phyloP scores from a whole-genome alignment of 2,329 filamentous ascomycete genomes.

The Apiospora rasikravindrae region DNA sequence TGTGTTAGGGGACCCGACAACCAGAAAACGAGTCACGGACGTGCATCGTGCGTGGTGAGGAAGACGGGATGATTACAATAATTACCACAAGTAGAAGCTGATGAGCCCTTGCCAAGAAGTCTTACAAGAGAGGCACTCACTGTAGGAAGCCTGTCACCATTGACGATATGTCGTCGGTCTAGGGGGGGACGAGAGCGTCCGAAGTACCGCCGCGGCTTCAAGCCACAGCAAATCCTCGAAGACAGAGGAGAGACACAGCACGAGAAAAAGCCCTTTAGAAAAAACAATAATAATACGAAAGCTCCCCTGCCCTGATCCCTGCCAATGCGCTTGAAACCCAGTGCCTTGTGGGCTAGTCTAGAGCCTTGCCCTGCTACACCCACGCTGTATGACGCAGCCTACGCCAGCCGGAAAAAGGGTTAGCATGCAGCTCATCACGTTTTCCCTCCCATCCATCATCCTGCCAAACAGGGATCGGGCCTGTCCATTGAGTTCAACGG shows the following conservation, averaged over 20 bases:
- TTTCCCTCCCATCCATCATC: neutral
- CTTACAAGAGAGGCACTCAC: neutral
- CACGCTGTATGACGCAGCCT: neutral
- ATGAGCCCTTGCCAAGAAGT: neutral
- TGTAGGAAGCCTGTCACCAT: neutral
- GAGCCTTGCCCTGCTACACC: conserved; percentile 10
- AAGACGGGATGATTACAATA: neutral
- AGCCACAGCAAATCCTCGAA: conserved; percentile 1
- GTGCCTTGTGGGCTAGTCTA: neutral
- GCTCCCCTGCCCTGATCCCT: neutral
- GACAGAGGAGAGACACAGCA: neutral
- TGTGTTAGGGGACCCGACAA: neutral
- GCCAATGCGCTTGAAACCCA: neutral
- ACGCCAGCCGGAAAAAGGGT: conserved; percentile 1
- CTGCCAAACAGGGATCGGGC: conserved; percentile 16
- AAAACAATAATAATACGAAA: neutral
- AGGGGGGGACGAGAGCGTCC: neutral
- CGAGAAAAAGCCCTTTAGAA: neutral
- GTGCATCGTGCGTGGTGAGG: conserved; percentile 2
- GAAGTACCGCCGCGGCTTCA: conserved; percentile 12
- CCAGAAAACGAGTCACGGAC: conserved; percentile 9
- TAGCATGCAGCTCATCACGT: conserved; percentile 6
- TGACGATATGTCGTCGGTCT: neutral
- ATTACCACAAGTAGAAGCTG: conserved; percentile 2
- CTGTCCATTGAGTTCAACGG: conserved; percentile 13